These are phyloP conservation scores for Blastobotrys capitulatus DNA, from an alignment of 1,139 yeast genomes.

Conservation along the genomic window DNA sequence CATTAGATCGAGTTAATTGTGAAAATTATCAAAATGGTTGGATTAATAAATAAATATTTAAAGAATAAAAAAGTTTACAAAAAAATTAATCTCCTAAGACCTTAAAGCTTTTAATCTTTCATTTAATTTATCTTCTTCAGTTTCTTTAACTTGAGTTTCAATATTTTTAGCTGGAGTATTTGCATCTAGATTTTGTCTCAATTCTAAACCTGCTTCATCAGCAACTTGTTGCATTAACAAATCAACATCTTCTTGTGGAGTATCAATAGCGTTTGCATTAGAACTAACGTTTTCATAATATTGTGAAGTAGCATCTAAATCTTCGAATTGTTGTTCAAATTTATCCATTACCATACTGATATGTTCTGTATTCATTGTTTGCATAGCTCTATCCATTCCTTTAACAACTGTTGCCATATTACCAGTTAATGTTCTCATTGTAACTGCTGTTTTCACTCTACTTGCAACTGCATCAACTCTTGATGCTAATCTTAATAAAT, in stretches of 20 bases:
- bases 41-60: conserved; percentile 9
- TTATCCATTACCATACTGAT: conserved; percentile 96
- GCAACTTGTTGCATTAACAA: conserved; percentile 88
- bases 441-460: conserved; percentile 93
- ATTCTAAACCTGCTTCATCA: conserved; percentile 94
- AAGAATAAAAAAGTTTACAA: not conserved
- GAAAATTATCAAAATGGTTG: conserved; percentile 18
- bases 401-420: conserved; percentile 89
- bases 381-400: conserved; percentile 96
- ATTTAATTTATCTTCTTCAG: conserved; percentile 80
- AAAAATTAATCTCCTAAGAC: not conserved
- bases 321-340: conserved; percentile 94
- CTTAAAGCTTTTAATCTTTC: conserved; percentile 83
- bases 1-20: conserved; percentile 18
- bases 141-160: conserved; percentile 53
- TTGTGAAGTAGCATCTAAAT: conserved; percentile 87
- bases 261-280: conserved; percentile 78
- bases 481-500: conserved; percentile 74
- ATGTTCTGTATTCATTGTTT: conserved; percentile 85
- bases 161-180: conserved; percentile 31
- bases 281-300: conserved; percentile 90
- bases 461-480: conserved; percentile 95
- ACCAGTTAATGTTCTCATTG: conserved; percentile 91
- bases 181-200: conserved; percentile 71
- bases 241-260: conserved; percentile 96